Conservation (phyloP, 805 yeast genomes). For the Suhomyces canberraensis region DNA sequence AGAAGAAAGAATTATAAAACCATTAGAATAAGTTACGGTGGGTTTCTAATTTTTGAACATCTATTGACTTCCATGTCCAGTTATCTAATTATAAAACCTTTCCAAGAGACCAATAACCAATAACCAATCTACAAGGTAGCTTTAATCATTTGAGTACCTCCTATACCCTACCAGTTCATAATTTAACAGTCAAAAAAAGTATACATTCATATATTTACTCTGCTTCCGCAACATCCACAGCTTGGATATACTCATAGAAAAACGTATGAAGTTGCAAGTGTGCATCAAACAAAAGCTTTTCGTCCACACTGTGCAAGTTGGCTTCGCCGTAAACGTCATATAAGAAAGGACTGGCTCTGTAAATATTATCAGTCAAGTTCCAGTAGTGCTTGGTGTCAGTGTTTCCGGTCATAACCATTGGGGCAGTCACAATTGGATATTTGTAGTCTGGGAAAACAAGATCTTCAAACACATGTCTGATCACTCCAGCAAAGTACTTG, state of each 20-base stretch:
- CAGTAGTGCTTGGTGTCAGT: constrained; percentile 63
- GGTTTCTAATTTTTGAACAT: too few relatives aligned
- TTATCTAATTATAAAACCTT: too few relatives aligned
- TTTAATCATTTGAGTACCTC: too few relatives aligned
- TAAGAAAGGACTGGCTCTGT: constrained; percentile 40
- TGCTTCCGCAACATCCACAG: constrained; percentile 14
- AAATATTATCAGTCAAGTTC: constrained; percentile 52
- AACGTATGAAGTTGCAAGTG: constrained; percentile 36
- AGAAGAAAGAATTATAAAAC: too few relatives aligned
- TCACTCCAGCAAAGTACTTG: constrained; percentile 53
- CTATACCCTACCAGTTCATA: too few relatives aligned
- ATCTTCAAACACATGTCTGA: constrained; percentile 61
- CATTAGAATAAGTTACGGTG: too few relatives aligned
- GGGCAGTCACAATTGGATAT: constrained; percentile 39
- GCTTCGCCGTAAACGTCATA: constrained; percentile 16
- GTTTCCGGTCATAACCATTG: constrained; percentile 54
- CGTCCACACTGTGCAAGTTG: constrained; percentile 37
- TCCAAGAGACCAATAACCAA: too few relatives aligned
- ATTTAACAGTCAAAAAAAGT: too few relatives aligned
- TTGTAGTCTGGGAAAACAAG: constrained; percentile 33
- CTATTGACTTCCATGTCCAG: too few relatives aligned
- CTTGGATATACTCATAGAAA: constrained; percentile 27
- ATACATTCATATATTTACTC: too few relatives aligned
- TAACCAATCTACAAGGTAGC: too few relatives aligned
- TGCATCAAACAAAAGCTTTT: constrained; percentile 24